Conservation (phyloP, 371 early-diverging fungal species). For the Paraphysoderma sedebokerense region DNA sequence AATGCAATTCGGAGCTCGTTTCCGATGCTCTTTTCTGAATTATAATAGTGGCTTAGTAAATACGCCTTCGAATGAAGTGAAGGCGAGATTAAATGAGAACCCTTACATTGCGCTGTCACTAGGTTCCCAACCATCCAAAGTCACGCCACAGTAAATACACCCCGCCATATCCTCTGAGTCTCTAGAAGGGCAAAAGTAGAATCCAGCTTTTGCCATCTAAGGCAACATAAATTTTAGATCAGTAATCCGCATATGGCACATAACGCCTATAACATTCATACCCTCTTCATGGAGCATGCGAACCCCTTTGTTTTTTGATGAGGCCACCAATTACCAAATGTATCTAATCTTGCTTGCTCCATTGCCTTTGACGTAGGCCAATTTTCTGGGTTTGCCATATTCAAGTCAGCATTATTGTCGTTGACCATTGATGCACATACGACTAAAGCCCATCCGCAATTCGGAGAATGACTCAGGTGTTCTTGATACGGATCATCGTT, state of each 20-base stretch:
- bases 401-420: conserved; percentile 3
- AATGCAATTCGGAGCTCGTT: too few relatives aligned
- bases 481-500: conserved; percentile 23
- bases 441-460: conserved; percentile 16
- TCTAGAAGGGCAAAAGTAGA: conserved; percentile 19
- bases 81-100: too few relatives aligned
- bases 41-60: too few relatives aligned
- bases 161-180: conserved; percentile 18
- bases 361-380: background rate
- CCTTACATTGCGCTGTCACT: too few relatives aligned
- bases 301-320: conserved; percentile 12
- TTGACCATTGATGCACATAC: conserved; percentile 14
- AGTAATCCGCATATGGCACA: too few relatives aligned
- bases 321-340: conserved; percentile 18
- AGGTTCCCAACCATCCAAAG: conserved; percentile 22
- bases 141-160: conserved; percentile 20
- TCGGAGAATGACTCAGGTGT: conserved; percentile 15
- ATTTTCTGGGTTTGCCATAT: background rate
- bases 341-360: conserved; percentile 9
- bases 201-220: conserved; percentile 22
- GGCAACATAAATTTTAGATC: conserved; percentile 1
- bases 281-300: conserved; percentile 14
- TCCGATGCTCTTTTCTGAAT: too few relatives aligned
- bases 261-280: too few relatives aligned
- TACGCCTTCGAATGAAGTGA: too few relatives aligned